Evolutionary conservation across 139 green algal genomes (phyloP).

Genomic region (Trebouxia sp.): DNA sequence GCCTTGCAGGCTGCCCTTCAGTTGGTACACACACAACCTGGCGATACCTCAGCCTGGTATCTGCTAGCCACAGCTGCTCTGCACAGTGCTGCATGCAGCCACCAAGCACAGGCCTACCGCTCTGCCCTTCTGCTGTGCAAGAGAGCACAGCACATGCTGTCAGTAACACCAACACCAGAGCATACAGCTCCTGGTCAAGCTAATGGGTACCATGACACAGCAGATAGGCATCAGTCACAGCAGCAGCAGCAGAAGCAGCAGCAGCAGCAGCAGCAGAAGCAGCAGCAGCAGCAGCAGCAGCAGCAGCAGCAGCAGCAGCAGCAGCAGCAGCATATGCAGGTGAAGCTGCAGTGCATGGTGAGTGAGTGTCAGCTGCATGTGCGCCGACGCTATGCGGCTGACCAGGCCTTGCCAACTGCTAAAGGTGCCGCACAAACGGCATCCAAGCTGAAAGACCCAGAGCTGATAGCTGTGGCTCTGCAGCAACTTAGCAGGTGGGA

Average conservation of each 20-base stretch:
- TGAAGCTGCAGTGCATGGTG: constrained; percentile 6
- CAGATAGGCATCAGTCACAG: neutral
- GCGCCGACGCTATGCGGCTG: neutral
- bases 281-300: neutral
- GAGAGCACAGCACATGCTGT: neutral
- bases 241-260: neutral
- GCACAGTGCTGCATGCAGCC: neutral
- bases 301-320: constrained; percentile 18
- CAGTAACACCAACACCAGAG: neutral
- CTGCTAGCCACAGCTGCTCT: neutral
- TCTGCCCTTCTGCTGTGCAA: constrained; percentile 6
- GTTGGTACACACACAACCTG: neutral
- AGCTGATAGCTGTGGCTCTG: neutral
- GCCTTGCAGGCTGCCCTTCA: neutral
- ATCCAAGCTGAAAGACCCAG: neutral
- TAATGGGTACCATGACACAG: neutral
- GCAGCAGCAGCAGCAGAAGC: neutral
- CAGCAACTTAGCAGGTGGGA: constrained; percentile 3
- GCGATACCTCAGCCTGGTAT: neutral
- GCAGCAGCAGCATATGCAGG: neutral
- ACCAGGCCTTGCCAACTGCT: neutral
- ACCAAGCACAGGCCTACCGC: neutral
- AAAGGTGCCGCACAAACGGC: neutral
- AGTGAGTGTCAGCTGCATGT: neutral
- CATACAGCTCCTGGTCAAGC: neutral